A percentile compares a stretch with the other conserved stretches of the same genome.
These are phyloP conservation scores for Ramichloridium luteum DNA, from an alignment of 2,329 filamentous ascomycete genomes.

Conservation along the genomic window DNA sequence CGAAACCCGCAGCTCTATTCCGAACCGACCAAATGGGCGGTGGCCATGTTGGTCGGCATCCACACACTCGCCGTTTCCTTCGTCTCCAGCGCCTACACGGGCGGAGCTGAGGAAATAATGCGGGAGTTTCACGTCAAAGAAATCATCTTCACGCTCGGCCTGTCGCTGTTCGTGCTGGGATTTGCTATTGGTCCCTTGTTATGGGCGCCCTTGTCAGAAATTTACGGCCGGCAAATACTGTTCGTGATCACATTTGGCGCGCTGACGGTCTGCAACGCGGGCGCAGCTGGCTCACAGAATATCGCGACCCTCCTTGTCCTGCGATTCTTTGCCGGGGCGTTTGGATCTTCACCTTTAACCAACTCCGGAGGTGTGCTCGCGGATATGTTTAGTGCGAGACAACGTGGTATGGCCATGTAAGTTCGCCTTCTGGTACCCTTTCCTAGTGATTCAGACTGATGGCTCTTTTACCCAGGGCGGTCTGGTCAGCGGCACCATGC, in stretches of 20 bases:
- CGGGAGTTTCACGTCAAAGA: conserved; percentile 38
- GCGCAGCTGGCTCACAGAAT: conserved; percentile 28
- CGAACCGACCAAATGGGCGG: conserved; percentile 47
- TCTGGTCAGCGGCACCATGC: conserved; percentile 54
- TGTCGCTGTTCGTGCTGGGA: conserved; percentile 51
- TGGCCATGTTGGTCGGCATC: conserved; percentile 48
- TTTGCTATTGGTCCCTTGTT: conserved; percentile 39
- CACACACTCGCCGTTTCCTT: conserved; percentile 56
- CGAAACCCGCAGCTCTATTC: conserved; percentile 52
- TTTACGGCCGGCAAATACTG: conserved; percentile 37
- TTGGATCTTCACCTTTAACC: conserved; percentile 29
- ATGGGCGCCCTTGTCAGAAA: conserved; percentile 52
- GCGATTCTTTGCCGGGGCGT: conserved; percentile 30
- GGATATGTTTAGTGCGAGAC: conserved; percentile 28
- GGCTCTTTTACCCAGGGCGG: conserved; percentile 5
- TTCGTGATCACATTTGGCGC: conserved; percentile 22
- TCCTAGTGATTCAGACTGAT: too few relatives aligned
- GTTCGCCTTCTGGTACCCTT: too few relatives aligned
- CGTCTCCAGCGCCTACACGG: conserved; percentile 53
- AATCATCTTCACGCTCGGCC: conserved; percentile 46
- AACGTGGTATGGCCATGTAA: conserved; percentile 40
- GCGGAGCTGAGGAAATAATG: conserved; percentile 42
- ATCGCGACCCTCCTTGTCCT: conserved; percentile 31
- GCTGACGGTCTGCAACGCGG: conserved; percentile 25
- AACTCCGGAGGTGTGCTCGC: conserved; percentile 33